Evolutionary conservation across 2,329 filamentous ascomycete genomes (phyloP).

Genomic region (Verticillium tricorpus): DNA sequence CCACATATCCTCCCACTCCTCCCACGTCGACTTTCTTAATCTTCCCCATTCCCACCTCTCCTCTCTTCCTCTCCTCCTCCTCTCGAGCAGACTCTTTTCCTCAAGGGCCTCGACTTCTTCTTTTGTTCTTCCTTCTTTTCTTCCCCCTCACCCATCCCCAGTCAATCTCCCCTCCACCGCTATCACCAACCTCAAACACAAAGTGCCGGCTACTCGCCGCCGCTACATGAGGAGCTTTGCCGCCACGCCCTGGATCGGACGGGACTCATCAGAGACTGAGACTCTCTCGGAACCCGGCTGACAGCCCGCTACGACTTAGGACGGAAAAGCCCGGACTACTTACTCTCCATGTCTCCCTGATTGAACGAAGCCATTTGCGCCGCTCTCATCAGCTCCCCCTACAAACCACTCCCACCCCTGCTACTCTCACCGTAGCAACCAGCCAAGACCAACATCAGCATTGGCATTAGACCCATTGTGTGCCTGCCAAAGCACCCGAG

Average conservation of each 20-base stretch:
- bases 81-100: constrained; percentile 1
- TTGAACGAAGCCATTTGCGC: background rate
- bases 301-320: background rate
- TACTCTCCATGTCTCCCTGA: background rate
- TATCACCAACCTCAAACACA: background rate
- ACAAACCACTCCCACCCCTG: background rate
- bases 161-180: background rate
- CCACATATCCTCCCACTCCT: constrained; percentile 9
- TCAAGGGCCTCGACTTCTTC: constrained; percentile 2
- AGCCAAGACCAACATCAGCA: background rate
- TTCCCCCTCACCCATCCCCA: background rate
- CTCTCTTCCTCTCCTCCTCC: background rate
- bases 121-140: constrained; percentile 1
- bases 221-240: constrained; percentile 3
- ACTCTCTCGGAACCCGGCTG: constrained; percentile 1
- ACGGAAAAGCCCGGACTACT: background rate
- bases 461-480: background rate
- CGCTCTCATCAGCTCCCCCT: background rate
- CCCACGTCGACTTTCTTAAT: constrained; percentile 4
- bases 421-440: constrained; percentile 2
- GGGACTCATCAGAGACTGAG: constrained; percentile 3
- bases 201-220: background rate
- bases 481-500: background rate
- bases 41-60: constrained; percentile 3
- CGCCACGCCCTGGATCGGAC: constrained; percentile 1